A percentile compares a stretch with the other conserved stretches of the same genome.
Conservation (phyloP, 106 monocot species). For the Hemerocallis citrina region DNA sequence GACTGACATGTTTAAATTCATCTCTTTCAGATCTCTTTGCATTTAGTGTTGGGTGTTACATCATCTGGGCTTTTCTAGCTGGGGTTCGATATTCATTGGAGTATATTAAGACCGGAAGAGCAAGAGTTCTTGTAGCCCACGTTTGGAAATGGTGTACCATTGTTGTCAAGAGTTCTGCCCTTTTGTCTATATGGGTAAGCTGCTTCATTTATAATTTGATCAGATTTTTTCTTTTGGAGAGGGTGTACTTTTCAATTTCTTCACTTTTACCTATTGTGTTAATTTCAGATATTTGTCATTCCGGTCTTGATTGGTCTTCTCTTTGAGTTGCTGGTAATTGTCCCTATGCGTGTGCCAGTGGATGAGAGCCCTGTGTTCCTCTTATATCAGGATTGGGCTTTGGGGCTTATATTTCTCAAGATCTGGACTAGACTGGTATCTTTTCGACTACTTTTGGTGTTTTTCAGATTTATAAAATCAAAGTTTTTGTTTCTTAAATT, state of each 20-base stretch:
- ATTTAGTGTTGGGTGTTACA: slow-evolving; percentile 88
- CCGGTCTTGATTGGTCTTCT: slow-evolving; percentile 96
- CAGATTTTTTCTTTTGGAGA: too few relatives aligned
- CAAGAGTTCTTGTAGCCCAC: slow-evolving; percentile 47
- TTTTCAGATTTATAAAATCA: not conserved
- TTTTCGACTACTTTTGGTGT: not conserved
- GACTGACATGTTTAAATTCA: not conserved
- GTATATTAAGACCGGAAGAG: slow-evolving; percentile 51
- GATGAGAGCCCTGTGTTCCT: slow-evolving; percentile 97
- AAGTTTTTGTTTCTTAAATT: not conserved
- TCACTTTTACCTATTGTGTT: not conserved
- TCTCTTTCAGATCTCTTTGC: slow-evolving; percentile 78
- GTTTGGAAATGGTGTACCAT: slow-evolving; percentile 79
- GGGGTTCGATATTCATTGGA: slow-evolving; percentile 64
- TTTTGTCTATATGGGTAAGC: slow-evolving; percentile 91
- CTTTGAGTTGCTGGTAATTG: slow-evolving; percentile 87
- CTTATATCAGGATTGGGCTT: slow-evolving; percentile 96
- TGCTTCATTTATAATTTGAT: not conserved
- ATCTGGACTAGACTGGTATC: slow-evolving; percentile 94
- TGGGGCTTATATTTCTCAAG: slow-evolving; percentile 90
- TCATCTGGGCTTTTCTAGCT: slow-evolving; percentile 72
- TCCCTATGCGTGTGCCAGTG: slow-evolving; percentile 94
- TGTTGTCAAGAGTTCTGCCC: slow-evolving; percentile 73
- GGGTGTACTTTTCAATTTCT: not conserved
- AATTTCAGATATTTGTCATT: slow-evolving; percentile 70